Conservation (phyloP, 2,329 filamentous ascomycete genomes). For the Botrytis cinerea region DNA sequence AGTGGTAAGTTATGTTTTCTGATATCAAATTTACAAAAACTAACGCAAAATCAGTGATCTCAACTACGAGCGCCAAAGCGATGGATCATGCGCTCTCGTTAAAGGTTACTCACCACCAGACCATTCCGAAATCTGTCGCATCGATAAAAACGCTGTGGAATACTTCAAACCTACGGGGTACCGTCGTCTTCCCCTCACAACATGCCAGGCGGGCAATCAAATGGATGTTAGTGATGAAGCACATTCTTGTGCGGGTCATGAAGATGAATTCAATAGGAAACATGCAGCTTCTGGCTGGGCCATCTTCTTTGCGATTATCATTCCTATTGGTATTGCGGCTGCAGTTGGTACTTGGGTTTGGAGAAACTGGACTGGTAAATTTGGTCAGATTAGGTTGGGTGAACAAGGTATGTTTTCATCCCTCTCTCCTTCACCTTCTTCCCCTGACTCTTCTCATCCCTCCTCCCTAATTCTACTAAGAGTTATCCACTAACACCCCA, state of each 20-base stretch:
- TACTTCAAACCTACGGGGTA: slow-evolving; percentile 88
- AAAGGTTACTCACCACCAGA: slow-evolving; percentile 67
- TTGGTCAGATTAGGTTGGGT: slow-evolving; percentile 88
- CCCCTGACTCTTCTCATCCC: neutral
- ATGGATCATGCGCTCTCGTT: slow-evolving; percentile 77
- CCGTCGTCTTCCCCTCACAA: slow-evolving; percentile 85
- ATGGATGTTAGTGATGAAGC: slow-evolving; percentile 61
- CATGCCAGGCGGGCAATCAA: slow-evolving; percentile 75
- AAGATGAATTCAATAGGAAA: slow-evolving; percentile 78
- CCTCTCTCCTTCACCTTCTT: neutral
- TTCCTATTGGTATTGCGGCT: slow-evolving; percentile 71
- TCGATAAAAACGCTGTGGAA: slow-evolving; percentile 68
- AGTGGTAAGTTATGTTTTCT: slow-evolving; percentile 66
- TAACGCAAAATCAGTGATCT: slow-evolving; percentile 62
- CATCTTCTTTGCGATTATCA: slow-evolving; percentile 81
- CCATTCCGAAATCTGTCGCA: slow-evolving; percentile 57
- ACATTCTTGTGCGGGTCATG: slow-evolving; percentile 72
- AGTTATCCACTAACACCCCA: slow-evolving; percentile 29
- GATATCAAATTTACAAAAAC: slow-evolving; percentile 12
- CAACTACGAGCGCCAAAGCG: slow-evolving; percentile 81
- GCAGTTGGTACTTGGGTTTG: slow-evolving; percentile 83
- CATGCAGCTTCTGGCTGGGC: slow-evolving; percentile 69
- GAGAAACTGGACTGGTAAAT: slow-evolving; percentile 82
- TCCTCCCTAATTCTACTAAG: neutral
- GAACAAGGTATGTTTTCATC: slow-evolving; percentile 54